Conservation (phyloP, 176 grass and related monocot genomes). For the Oryza longistaminata region DNA sequence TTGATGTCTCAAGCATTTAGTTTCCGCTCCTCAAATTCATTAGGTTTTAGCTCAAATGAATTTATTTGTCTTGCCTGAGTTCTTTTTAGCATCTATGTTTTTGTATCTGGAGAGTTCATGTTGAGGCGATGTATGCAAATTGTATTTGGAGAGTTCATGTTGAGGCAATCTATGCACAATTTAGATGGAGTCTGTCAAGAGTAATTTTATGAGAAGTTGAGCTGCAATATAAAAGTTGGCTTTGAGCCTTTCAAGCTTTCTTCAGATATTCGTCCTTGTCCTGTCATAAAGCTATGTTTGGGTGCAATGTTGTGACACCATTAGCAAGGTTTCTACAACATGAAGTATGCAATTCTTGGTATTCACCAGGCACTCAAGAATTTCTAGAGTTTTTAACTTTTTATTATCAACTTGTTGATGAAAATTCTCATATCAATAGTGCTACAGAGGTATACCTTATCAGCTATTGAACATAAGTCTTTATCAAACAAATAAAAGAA, state of each 20-base stretch:
- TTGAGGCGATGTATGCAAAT: not conserved
- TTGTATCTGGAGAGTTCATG: conserved; percentile 4
- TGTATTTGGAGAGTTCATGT: not conserved
- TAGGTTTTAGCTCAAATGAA: conserved; percentile 1
- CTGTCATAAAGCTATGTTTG: not conserved
- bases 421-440: not conserved
- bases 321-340: not conserved
- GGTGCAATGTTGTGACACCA: not conserved
- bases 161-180: not conserved
- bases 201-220: not conserved
- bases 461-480: too few species aligned
- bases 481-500: not conserved
- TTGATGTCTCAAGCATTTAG: conserved; percentile 8
- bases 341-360: not conserved
- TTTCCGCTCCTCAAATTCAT: not conserved
- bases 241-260: not conserved
- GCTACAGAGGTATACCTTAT: too few species aligned
- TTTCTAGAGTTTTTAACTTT: not conserved
- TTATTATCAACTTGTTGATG: not conserved
- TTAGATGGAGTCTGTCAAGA: not conserved
- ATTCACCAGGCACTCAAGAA: not conserved
- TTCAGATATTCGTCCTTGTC: conserved; percentile 1
- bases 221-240: conserved; percentile 7
- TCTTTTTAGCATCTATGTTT: conserved; percentile 22
- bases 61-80: not conserved